Conservation (phyloP, 1,284 basidiomycete species). For the Ganoderma boninense region DNA sequence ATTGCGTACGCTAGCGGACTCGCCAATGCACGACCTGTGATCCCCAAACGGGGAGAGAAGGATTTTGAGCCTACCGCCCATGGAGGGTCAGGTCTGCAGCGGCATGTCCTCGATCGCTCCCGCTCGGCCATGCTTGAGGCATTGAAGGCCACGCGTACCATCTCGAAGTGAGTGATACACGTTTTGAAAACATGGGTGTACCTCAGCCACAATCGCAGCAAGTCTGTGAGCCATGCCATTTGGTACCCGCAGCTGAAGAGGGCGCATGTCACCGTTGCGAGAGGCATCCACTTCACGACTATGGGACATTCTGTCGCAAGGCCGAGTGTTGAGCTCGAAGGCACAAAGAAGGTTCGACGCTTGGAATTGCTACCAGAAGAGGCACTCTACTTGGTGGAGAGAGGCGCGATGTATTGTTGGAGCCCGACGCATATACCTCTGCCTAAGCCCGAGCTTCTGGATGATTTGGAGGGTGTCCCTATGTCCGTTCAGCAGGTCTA, state of each 20-base stretch:
- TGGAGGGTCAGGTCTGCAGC: constrained; percentile 83
- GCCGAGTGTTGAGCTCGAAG: constrained; percentile 41
- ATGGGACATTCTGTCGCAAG: constrained; percentile 80
- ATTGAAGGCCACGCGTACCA: constrained; percentile 75
- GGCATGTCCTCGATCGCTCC: constrained; percentile 74
- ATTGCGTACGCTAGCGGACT: constrained; percentile 29
- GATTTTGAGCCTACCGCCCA: constrained; percentile 89
- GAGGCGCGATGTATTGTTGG: constrained; percentile 89
- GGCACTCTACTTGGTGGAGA: constrained; percentile 90
- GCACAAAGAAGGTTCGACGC: constrained; percentile 53
- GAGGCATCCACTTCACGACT: constrained; percentile 80
- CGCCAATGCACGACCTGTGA: constrained; percentile 53
- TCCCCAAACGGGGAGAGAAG: constrained; percentile 95
- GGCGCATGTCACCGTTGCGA: constrained; percentile 71
- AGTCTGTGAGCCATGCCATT: constrained; percentile 75
- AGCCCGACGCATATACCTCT: constrained; percentile 47
- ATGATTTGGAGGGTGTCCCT: constrained; percentile 65
- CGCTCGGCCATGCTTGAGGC: constrained; percentile 88
- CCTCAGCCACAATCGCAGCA: constrained; percentile 53
- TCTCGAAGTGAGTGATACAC: constrained; percentile 62
- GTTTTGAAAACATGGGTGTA: constrained; percentile 6
- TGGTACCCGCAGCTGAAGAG: constrained; percentile 75
- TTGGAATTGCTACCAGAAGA: constrained; percentile 95
- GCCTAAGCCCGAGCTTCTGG: constrained; percentile 42
- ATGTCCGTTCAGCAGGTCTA: constrained; percentile 95